Percentiles rank a stretch among this genome's conserved stretches.
Evolutionary conservation across 768 basidiomycete species (phyloP).

Genomic region (Lentinula aciculospora): DNA sequence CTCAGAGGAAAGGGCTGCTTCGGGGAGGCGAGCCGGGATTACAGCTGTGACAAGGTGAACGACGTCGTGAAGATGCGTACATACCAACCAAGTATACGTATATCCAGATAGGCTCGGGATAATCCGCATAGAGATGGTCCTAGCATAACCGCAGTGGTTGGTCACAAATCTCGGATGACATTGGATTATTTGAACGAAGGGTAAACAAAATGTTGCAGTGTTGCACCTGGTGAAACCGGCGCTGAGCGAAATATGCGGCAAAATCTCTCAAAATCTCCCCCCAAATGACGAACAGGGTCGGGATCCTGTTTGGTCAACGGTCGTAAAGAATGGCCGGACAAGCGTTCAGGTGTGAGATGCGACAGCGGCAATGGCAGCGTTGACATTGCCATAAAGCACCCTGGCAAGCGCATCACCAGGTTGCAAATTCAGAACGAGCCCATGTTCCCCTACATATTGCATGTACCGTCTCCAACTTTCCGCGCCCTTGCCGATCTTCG

Average conservation of each 20-base stretch:
- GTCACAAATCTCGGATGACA: too few species aligned
- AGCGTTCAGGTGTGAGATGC: not conserved
- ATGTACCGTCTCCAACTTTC: conserved; percentile 61
- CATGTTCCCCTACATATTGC: conserved; percentile 44
- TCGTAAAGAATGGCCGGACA: not conserved
- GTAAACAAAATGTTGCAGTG: too few species aligned
- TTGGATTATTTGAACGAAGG: too few species aligned
- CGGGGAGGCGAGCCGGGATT: not conserved
- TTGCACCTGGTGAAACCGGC: too few species aligned
- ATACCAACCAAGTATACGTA: not conserved
- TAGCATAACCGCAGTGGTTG: too few species aligned
- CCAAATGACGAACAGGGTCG: too few species aligned
- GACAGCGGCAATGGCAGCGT: conserved; percentile 3
- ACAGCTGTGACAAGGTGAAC: not conserved
- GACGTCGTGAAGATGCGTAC: not conserved
- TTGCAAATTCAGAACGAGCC: conserved; percentile 33
- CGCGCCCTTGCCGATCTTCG: conserved; percentile 32
- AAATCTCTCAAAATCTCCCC: too few species aligned
- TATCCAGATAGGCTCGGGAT: not conserved
- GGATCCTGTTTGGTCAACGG: too few species aligned
- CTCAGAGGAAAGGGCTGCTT: not conserved
- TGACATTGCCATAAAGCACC: conserved; percentile 33
- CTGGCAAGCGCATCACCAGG: conserved; percentile 33
- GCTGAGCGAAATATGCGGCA: too few species aligned
- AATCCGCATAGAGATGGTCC: not conserved